These are phyloP conservation scores for Cadophora malorum DNA, from an alignment of 2,329 filamentous ascomycete genomes.

Conservation along the genomic window DNA sequence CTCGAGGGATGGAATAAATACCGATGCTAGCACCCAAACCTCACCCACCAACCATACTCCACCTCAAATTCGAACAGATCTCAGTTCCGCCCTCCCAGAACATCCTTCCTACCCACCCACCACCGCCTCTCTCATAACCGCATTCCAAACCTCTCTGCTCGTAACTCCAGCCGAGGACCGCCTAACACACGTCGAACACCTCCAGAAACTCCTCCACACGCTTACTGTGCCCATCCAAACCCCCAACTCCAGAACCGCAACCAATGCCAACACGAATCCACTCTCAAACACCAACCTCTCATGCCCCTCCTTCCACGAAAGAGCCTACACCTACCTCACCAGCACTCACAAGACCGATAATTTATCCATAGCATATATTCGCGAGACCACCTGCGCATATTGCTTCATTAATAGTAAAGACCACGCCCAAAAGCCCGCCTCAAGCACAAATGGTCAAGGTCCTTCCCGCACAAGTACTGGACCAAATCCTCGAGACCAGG, in stretches of 20 bases:
- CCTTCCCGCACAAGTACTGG: not conserved
- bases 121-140: not conserved
- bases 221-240: not conserved
- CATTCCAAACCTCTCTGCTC: not conserved
- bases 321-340: not conserved
- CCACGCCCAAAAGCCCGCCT: not conserved
- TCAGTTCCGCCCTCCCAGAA: not conserved
- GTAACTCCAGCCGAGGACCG: not conserved
- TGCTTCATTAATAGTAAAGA: not conserved
- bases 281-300: not conserved
- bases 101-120: not conserved
- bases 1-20: not conserved
- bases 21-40: not conserved
- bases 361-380: not conserved
- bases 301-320: not conserved
- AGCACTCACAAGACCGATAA: not conserved
- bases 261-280: not conserved
- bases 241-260: not conserved
- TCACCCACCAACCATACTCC: not conserved
- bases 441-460: not conserved
- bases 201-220: not conserved
- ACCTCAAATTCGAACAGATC: not conserved
- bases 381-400: not conserved
- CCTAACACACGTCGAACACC: not conserved
- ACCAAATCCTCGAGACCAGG: not conserved